Evolutionary conservation across 2,329 filamentous ascomycete species (phyloP), one percentile per base, ranked within the genome.

Genomic region (Claviceps cyperi): DNA sequence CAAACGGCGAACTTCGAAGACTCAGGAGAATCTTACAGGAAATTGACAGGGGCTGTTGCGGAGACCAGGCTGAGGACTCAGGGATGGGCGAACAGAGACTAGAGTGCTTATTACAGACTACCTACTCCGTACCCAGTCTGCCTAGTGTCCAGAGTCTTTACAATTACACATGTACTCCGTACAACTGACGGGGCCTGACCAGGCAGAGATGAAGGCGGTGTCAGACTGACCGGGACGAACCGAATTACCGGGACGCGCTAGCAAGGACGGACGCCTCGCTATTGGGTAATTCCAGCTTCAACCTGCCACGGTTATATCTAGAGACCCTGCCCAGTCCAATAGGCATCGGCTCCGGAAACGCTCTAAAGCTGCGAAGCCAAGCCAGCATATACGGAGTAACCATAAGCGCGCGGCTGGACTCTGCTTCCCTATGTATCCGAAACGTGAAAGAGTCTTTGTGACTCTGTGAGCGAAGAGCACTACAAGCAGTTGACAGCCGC

Each of bases 241-340:
- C 65, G 64, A 56, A 55, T 55, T 65, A 60, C 57, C 65, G 65
- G 60, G 61, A 60, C 58, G 55, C 62, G 59, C 65, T 67, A 67
- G 60, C 38, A 57, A 44, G 54, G 56, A 39, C 11, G 4, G 11
- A 0, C 17, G 28, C 17, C 19, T 17, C 19, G 5, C 8, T 38
- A 62, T 63, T 63, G 60, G 61, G 13, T 40, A 2, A 14, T 3
- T 2, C 4, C 14, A 4, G 24, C 19, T 5, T 13, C 17, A 19
- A 39, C 11, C 43, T 39, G 28, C 28, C 24, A 32, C 11, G 9
- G 19, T n/a, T 35, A 32, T 47, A 36, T 52, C 53, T 50, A 55
- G 43, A 41, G 21, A 9, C 21, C 35, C 41, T 36, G 41, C 28
- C 39, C 32, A 21, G 14, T 22, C 60, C 59, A 63, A 64, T 64